phyloP scores from a whole-genome alignment of 345 rosid species.

The Eutrema yunnanense region DNA sequence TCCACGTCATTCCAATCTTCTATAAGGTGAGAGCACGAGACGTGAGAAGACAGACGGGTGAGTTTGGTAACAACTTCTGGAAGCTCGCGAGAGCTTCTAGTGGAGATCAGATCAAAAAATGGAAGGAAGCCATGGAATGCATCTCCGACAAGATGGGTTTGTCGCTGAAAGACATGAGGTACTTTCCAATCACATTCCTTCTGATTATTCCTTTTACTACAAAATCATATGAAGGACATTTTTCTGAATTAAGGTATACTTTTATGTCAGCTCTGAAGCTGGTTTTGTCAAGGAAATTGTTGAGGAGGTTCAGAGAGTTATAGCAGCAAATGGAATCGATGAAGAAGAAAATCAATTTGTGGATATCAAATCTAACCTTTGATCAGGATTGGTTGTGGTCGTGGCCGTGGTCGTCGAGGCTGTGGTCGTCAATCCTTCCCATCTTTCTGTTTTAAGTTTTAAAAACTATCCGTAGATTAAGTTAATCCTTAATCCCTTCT shows the following conservation, averaged over 20 bases:
- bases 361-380: too few species aligned
- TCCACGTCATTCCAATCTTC: not conserved
- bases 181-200: too few species aligned
- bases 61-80: constrained; percentile 11
- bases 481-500: too few species aligned
- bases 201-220: too few species aligned
- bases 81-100: not conserved
- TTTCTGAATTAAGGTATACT: not conserved
- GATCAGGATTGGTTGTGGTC: too few species aligned
- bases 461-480: too few species aligned
- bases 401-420: too few species aligned
- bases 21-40: not conserved
- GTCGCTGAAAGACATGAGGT: not conserved
- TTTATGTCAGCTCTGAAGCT: not conserved
- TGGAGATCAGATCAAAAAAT: not conserved
- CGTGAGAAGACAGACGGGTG: not conserved
- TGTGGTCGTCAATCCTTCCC: too few species aligned
- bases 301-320: not conserved
- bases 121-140: not conserved
- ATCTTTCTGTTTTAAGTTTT: too few species aligned
- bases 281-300: not conserved
- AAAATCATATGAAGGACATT: not conserved
- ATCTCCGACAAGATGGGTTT: constrained; percentile 14
- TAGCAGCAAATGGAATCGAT: not conserved
- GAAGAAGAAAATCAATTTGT: not conserved